Conservation (phyloP, 352 stramenopile genomes). For the Phytopythium delawarense region DNA sequence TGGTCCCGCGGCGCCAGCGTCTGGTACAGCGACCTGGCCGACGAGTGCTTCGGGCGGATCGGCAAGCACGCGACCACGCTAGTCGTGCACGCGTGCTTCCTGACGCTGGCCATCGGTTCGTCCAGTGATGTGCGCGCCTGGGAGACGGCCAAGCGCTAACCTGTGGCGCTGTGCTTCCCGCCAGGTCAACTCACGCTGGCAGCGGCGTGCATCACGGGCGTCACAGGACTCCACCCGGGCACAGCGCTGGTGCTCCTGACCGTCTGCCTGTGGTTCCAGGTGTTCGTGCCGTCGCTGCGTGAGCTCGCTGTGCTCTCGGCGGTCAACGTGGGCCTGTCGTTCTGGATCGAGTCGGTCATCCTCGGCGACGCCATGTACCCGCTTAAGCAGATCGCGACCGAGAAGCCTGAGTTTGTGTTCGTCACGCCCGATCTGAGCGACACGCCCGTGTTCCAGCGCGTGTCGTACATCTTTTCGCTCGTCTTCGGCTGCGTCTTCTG, state of each 20-base stretch:
- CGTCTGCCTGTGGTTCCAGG: constrained; percentile 57
- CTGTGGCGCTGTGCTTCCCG: neutral
- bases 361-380: constrained; percentile 81
- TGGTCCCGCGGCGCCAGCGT: constrained; percentile 61
- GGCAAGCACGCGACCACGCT: constrained; percentile 37
- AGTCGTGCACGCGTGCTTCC: constrained; percentile 51
- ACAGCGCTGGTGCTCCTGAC: constrained; percentile 51
- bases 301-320: constrained; percentile 53
- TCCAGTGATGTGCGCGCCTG: neutral
- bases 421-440: constrained; percentile 55
- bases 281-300: constrained; percentile 60
- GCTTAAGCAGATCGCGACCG: constrained; percentile 66
- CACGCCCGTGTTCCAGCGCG: constrained; percentile 45
- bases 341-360: constrained; percentile 81
- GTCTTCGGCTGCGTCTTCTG: constrained; percentile 61
- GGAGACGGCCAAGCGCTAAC: neutral
- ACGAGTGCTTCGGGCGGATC: constrained; percentile 51
- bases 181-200: constrained; percentile 49
- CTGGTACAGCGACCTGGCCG: constrained; percentile 67
- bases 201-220: constrained; percentile 51
- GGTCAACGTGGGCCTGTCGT: constrained; percentile 71
- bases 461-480: constrained; percentile 73
- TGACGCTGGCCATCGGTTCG: constrained; percentile 51
- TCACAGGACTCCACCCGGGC: constrained; percentile 51
- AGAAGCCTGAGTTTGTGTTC: constrained; percentile 60